These are phyloP conservation scores for Metarhizium brunneum DNA, from an alignment of 2,329 filamentous ascomycete species.

Conservation along the genomic window DNA sequence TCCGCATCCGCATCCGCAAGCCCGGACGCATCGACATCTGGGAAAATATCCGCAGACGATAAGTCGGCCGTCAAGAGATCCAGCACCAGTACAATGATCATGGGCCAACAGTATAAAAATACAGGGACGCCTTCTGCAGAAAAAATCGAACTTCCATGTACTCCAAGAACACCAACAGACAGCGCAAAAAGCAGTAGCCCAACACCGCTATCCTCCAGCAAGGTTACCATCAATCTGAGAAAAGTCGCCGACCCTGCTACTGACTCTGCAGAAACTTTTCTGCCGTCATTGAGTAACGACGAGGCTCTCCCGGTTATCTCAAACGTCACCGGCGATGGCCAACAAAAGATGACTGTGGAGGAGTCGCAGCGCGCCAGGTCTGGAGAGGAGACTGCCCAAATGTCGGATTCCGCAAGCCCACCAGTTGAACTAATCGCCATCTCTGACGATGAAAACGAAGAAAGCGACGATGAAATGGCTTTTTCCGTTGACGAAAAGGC, in stretches of 20 bases:
- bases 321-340: not conserved
- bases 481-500: conserved; percentile 24
- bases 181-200: conserved; percentile 21
- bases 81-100: conserved; percentile 22
- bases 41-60: not conserved
- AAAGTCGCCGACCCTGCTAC: conserved; percentile 18
- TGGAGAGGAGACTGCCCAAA: not conserved
- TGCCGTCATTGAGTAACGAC: not conserved
- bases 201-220: conserved; percentile 39
- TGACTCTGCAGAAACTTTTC: not conserved
- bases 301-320: not conserved
- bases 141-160: conserved; percentile 12
- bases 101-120: conserved; percentile 9
- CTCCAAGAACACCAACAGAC: conserved; percentile 24
- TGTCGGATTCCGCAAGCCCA: conserved; percentile 31
- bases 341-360: not conserved
- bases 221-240: conserved; percentile 52
- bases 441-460: conserved; percentile 18
- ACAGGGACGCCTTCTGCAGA: not conserved
- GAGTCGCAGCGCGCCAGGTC: not conserved
- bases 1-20: conserved; percentile 12
- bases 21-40: conserved; percentile 6
- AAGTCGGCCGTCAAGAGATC: not conserved
- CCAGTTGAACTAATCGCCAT: conserved; percentile 33
- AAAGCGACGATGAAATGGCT: conserved; percentile 17